Conservation (phyloP, 1,284 basidiomycete genomes). For the Trichosporon sp. region DNA sequence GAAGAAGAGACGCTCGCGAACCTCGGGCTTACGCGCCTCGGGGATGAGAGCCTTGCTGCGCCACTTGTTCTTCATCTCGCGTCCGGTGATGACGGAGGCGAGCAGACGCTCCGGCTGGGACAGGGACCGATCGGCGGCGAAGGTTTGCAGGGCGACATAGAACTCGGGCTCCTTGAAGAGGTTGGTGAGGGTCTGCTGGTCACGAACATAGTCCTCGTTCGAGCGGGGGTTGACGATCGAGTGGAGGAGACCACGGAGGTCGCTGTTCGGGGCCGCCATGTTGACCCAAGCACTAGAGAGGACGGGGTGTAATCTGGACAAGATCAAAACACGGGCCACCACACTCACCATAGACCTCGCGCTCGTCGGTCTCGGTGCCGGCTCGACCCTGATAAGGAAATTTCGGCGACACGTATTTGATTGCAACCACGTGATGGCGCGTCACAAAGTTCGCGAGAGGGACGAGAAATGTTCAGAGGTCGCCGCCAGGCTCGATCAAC, state of each 20-base stretch:
- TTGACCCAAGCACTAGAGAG: constrained; percentile 11
- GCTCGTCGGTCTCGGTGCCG: neutral
- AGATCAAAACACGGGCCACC: constrained; percentile 17
- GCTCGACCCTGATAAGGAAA: constrained; percentile 17
- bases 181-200: constrained; percentile 46
- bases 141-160: constrained; percentile 50
- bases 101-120: constrained; percentile 48
- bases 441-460: constrained; percentile 23
- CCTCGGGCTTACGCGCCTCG: constrained; percentile 50
- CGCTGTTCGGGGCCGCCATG: constrained; percentile 25
- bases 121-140: constrained; percentile 45
- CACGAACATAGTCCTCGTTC: constrained; percentile 45
- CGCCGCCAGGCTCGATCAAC: neutral
- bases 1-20: constrained; percentile 49
- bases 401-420: constrained; percentile 22
- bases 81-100: constrained; percentile 50
- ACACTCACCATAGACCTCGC: constrained; percentile 18
- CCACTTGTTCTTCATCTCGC: constrained; percentile 57
- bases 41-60: constrained; percentile 54
- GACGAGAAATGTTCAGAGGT: constrained; percentile 3
- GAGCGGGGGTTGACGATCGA: constrained; percentile 44
- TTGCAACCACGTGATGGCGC: constrained; percentile 16
- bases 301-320: neutral
- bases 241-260: constrained; percentile 42
- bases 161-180: constrained; percentile 54